A percentile compares a stretch with the other conserved stretches of the same genome.
Evolutionary conservation across 352 stramenopile species (phyloP).

Genomic region (Phytopythium mirpurense): DNA sequence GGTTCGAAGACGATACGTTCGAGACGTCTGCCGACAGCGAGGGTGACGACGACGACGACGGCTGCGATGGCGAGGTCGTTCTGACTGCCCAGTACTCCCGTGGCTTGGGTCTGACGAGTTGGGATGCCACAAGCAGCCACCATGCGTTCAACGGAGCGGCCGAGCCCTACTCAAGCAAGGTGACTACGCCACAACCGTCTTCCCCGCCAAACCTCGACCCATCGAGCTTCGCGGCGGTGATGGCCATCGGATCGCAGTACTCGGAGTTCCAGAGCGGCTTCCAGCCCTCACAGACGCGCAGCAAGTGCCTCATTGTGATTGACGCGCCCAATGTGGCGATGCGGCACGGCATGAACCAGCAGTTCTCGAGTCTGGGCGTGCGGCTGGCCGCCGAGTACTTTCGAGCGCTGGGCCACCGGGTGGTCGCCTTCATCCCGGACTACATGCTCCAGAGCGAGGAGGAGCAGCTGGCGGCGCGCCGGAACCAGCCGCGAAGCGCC

Average conservation of each 20-base stretch:
- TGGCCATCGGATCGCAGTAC: conserved; percentile 33
- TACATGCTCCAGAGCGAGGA: conserved; percentile 64
- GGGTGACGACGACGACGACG: conserved; percentile 1
- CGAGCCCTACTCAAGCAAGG: background rate
- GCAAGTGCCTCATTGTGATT: conserved; percentile 58
- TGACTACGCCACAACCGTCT: background rate
- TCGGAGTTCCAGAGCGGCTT: conserved; percentile 19
- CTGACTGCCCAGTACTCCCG: background rate
- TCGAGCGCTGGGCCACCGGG: conserved; percentile 54
- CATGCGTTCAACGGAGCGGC: background rate
- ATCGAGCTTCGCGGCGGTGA: conserved; percentile 29
- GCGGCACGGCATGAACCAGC: conserved; percentile 62
- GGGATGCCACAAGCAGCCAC: background rate
- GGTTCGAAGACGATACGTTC: conserved; percentile 22
- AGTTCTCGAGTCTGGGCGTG: conserved; percentile 76
- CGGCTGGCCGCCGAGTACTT: conserved; percentile 75
- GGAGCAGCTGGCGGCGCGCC: conserved; percentile 20
- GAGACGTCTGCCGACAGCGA: conserved; percentile 13
- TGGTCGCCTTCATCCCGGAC: conserved; percentile 82
- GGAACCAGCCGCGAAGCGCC: conserved; percentile 12
- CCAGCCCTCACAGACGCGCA: conserved; percentile 2
- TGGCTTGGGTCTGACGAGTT: background rate
- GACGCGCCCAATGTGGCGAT: conserved; percentile 80
- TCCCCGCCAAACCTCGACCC: background rate
- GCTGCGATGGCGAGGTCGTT: no score